A percentile compares a stretch with the other conserved stretches of the same genome.
phyloP scores from a whole-genome alignment of 208 protist genomes.

The Vickermania spadyakhi region DNA sequence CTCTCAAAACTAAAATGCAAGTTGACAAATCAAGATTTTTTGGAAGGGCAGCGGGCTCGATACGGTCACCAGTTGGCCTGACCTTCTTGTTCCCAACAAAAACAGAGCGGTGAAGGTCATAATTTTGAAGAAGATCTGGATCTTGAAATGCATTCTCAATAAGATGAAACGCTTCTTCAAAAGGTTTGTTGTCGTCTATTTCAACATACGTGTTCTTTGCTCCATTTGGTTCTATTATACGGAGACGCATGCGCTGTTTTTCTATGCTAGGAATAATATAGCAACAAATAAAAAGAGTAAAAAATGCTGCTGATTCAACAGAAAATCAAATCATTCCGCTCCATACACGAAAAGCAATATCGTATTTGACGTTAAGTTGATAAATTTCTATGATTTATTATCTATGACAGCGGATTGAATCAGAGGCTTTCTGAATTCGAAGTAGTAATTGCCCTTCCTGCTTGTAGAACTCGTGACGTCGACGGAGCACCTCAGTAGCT shows the following conservation, averaged over 20 bases:
- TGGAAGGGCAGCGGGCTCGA: too few relatives aligned
- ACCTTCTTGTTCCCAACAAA: conserved; percentile 3
- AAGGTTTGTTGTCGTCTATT: conserved; percentile 23
- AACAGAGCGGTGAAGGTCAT: conserved; percentile 19
- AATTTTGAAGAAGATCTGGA: conserved; percentile 22
- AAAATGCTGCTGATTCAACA: too few relatives aligned
- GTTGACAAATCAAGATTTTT: too few relatives aligned
- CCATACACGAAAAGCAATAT: too few relatives aligned
- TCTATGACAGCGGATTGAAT: neutral
- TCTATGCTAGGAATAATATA: too few relatives aligned
- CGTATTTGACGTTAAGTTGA: too few relatives aligned
- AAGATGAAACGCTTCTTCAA: conserved; percentile 39
- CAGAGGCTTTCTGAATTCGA: neutral
- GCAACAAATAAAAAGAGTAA: too few relatives aligned
- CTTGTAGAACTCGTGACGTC: neutral
- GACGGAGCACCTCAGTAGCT: neutral
- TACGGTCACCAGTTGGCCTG: too few relatives aligned
- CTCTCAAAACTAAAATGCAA: too few relatives aligned
- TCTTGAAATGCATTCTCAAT: conserved; percentile 34
- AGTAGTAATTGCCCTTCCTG: neutral
- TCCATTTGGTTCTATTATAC: conserved; percentile 18
- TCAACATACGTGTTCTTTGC: conserved; percentile 27
- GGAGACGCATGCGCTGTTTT: neutral
- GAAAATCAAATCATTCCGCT: too few relatives aligned
- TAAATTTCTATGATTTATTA: too few relatives aligned